phyloP scores from a whole-genome alignment of 2,329 filamentous ascomycete species.

The Saccharata proteae region DNA sequence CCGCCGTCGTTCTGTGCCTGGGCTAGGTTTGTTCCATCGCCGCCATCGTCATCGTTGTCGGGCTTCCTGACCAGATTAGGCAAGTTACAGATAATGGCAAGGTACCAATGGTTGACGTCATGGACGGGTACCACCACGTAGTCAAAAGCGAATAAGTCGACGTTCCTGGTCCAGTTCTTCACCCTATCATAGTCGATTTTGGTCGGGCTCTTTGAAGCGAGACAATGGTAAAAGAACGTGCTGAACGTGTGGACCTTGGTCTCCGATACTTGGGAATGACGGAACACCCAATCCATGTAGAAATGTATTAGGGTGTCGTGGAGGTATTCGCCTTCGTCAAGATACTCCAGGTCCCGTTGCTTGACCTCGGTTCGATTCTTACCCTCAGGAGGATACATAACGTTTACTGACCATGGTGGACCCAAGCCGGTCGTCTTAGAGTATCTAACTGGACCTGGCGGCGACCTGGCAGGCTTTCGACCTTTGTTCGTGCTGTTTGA shows the following conservation, averaged over 20 bases:
- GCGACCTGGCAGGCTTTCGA: no score
- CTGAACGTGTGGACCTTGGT: conserved; percentile 77
- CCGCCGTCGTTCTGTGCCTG: no score
- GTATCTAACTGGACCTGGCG: neutral
- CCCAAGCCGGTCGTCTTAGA: conserved; percentile 18
- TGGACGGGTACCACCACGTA: conserved; percentile 91
- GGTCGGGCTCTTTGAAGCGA: no score
- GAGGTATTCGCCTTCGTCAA: conserved; percentile 75
- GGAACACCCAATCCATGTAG: conserved; percentile 44
- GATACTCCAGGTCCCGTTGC: conserved; percentile 57
- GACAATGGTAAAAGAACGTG: conserved; percentile 76
- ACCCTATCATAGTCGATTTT: conserved; percentile 76
- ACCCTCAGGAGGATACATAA: conserved; percentile 49
- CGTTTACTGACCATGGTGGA: conserved; percentile 27
- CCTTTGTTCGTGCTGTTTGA: no score
- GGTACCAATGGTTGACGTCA: conserved; percentile 79
- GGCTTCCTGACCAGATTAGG: conserved; percentile 41
- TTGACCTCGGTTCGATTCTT: conserved; percentile 55
- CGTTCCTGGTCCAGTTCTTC: conserved; percentile 72
- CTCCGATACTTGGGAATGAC: conserved; percentile 32
- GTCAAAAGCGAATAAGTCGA: conserved; percentile 75
- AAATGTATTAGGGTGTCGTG: conserved; percentile 92
- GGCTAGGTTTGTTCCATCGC: no score
- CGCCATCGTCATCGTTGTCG: no score
- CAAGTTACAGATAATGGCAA: conserved; percentile 89